These are phyloP conservation scores for Ganoderma resinaceum DNA, from an alignment of 1,284 basidiomycete species.

Conservation along the genomic window DNA sequence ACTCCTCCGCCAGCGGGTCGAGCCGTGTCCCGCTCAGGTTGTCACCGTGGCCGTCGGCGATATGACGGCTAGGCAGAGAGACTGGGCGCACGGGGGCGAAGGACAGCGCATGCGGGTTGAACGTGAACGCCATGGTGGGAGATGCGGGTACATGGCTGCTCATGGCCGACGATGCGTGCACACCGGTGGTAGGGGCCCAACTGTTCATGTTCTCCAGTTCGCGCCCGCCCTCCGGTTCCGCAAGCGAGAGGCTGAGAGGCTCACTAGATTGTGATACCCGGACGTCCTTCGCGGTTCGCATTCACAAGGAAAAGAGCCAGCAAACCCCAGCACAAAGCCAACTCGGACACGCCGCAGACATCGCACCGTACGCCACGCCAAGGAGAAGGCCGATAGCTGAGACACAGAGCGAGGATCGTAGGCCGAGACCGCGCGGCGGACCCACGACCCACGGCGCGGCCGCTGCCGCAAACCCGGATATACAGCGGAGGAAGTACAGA, in stretches of 20 bases:
- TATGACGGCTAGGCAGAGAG: background rate
- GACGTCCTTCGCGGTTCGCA: background rate
- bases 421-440: background rate
- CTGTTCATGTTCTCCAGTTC: background rate
- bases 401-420: background rate
- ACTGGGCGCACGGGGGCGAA: no score
- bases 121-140: background rate
- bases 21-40: background rate
- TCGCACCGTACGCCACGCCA: background rate
- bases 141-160: background rate
- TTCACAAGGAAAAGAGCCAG: background rate
- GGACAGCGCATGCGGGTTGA: background rate
- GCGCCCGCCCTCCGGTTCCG: background rate
- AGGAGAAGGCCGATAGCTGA: background rate
- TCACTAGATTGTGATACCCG: no score
- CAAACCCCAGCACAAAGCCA: background rate
- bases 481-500: background rate
- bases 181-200: background rate
- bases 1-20: background rate
- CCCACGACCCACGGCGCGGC: conserved; percentile 6
- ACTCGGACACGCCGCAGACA: background rate
- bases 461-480: background rate
- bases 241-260: background rate
- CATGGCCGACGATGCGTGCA: background rate
- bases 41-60: background rate